A percentile compares a stretch with the other conserved stretches of the same genome.
These are phyloP conservation scores for Nicotiana obtusifolia DNA, from an alignment of 257 asterid genomes.

Conservation along the genomic window DNA sequence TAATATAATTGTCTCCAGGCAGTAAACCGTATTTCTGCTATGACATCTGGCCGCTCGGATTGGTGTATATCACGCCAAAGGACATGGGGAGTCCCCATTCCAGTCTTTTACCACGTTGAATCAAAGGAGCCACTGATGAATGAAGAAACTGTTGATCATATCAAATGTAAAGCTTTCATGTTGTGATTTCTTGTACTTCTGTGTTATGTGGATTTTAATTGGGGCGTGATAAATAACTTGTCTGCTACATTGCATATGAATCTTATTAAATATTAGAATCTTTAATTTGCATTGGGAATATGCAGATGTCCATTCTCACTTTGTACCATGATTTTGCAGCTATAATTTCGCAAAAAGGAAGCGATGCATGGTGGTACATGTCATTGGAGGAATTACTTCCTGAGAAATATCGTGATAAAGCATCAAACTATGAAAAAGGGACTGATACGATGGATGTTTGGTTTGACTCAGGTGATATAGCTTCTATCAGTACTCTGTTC, in stretches of 20 bases:
- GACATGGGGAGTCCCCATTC: slow-evolving; percentile 99
- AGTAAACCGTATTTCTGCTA: slow-evolving; percentile 77
- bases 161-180: slow-evolving; percentile 60
- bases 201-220: not conserved
- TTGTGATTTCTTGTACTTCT: not conserved
- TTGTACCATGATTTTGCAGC: slow-evolving; percentile 44
- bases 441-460: slow-evolving; percentile 98
- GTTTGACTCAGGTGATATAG: slow-evolving; percentile 86
- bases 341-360: slow-evolving; percentile 83
- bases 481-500: not conserved
- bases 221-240: not conserved
- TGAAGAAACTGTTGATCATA: slow-evolving; percentile 72
- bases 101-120: slow-evolving; percentile 83
- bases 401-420: slow-evolving; percentile 64
- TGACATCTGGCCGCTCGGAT: slow-evolving; percentile 94
- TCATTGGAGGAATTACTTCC: slow-evolving; percentile 91
- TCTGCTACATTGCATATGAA: not conserved
- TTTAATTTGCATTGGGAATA: not conserved
- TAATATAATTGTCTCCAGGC: slow-evolving; percentile 41
- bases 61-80: slow-evolving; percentile 99
- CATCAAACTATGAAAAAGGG: slow-evolving; percentile 73
- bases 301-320: not conserved
- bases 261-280: not conserved
- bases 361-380: slow-evolving; percentile 99
- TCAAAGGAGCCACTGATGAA: slow-evolving; percentile 88